Base-by-base conservation (phyloP, 305 asterid genomes). In the Fraxinus sp. region DNA sequence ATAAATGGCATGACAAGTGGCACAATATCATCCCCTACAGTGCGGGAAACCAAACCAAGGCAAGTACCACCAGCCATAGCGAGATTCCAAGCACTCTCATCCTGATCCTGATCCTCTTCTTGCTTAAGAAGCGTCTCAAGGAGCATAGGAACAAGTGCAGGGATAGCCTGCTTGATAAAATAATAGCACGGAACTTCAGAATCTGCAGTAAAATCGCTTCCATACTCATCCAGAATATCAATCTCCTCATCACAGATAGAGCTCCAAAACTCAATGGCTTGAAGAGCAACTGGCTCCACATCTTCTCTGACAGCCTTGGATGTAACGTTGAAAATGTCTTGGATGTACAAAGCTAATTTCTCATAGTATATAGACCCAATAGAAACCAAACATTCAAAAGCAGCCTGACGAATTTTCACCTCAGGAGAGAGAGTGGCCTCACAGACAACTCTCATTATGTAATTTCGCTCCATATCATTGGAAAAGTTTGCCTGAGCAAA, bases 61-160 rank as follows among this genome's bases (percentile, higher is more conserved):
- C 98, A 95, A 14, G 98, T 95, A 55, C 98, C 98, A 73, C 98
- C 98, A 78, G 98, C 97, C 98, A 95, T 95, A 33, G 98, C 98
- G 79, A 95, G 91, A 88, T 95, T 95, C 98, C 98, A 94, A 64
- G 92, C 95, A 81, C 98, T 97, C 83, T 94, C 98, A 59, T 94
- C 98, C 88, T 92, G 97, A 85, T 93, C 98, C 84, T 94, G 98
- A 79, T 92, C 98, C 77, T 94, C 98, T 84, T 94, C 98, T 88
- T 94, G 98, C 91, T 94, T 94, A 26, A 94, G 92, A 83, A 94
- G 92, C 0, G 98, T 93, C 90, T 94, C 98, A 76, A 94, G 86
- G 70, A 94, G 87, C 95, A 94, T 81, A 30, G 98, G 98, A n/a
- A 91, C 98, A 78, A 92, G 94, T 28, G 96, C 97, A 82, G 98